Conservation (phyloP, 495 filamentous ascomycete genomes). For the Tuber borchii region DNA sequence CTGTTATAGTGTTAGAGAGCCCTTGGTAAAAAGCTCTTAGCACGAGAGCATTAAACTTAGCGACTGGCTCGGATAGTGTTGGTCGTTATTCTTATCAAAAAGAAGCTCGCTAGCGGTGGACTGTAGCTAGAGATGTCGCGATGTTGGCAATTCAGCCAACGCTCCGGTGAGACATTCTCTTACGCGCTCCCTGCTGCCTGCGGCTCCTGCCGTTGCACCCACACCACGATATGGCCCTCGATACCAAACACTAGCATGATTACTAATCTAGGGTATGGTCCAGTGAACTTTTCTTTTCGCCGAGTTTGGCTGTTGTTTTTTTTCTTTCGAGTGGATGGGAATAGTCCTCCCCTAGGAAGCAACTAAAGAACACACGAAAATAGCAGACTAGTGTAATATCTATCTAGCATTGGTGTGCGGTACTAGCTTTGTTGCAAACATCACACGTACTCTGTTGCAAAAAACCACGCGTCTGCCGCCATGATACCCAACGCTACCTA, state of each 20-base stretch:
- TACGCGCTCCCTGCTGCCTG: background rate
- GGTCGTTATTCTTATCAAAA: background rate
- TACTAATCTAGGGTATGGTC: background rate
- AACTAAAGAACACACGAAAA: background rate
- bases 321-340: background rate
- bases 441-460: no score
- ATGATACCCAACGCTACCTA: no score
- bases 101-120: background rate
- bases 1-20: background rate
- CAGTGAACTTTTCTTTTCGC: background rate
- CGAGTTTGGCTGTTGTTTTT: background rate
- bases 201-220: background rate
- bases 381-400: background rate
- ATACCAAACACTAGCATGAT: background rate
- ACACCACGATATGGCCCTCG: background rate
- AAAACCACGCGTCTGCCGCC: no score
- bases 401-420: background rate
- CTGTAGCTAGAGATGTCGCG: background rate
- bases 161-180: background rate
- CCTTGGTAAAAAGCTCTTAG: no score
- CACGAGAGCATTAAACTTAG: background rate
- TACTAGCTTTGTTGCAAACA: background rate
- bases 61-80: background rate
- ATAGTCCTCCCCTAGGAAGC: background rate
- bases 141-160: background rate